Base-by-base conservation (phyloP, 2,329 filamentous ascomycete species). In the Didymella segeticola region DNA sequence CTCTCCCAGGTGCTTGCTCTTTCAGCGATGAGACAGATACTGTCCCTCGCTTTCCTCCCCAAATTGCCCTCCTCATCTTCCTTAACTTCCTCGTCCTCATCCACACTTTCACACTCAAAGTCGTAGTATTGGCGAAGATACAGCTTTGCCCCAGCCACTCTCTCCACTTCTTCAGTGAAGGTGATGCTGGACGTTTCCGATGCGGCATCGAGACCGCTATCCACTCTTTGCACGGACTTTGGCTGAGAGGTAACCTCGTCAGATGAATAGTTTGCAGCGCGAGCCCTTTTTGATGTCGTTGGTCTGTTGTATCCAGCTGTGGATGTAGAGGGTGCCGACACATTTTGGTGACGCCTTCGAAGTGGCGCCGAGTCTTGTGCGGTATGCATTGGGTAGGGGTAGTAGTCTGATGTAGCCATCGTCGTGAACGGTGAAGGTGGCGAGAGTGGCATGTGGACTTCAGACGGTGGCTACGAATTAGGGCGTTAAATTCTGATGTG, bases 121-220 rank as follows among this genome's bases (percentile, higher is more conserved):
- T n/a, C 29, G n/a, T n/a, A 4, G 9, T 36, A 9, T 29, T 22
- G 29, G 4, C 22, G 37, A 29, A 50, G 25, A 23, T 30, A 43
- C 22, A 43, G 23, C 19, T 15, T 14, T 6, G 29, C 15, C 15
- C 23, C 33, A 11, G 29, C 23, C 9, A 25, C 6, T 11, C 27
- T 31, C 41, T 45, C 42, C n/a, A 52, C 48, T 22, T 52, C 48
- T 2, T 45, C 33, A 2, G 41, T 52, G 14, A 52, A 46, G 7
- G 48, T 46, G 26, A 51, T 11, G 20, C 47, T 51, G 5, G 47
- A 51, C 3, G 39, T 31, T 2, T 38, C 39, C 14, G 47, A 51
- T 14, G 26, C 26, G 14, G 29, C 25, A 15, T 51, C 39, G 12
- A 51, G 20, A 5, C 47, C 47, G n/a, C 47, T 51, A 9, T 51